Base-by-base conservation (phyloP, 2,329 filamentous ascomycete genomes). In the Lecanicillium sp. region DNA sequence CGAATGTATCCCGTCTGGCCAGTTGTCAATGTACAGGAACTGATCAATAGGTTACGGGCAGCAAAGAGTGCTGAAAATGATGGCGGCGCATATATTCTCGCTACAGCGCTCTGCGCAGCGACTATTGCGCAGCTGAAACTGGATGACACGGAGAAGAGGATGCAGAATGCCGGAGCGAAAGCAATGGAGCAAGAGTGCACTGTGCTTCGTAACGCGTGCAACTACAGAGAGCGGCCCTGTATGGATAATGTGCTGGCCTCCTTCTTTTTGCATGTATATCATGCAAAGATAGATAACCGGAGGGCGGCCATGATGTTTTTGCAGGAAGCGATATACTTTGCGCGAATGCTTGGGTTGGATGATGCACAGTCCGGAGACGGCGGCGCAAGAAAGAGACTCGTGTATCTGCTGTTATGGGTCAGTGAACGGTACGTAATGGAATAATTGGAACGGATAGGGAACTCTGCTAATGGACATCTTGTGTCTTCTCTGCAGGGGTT, bases 1-100 rank as follows among this genome's bases (percentile, higher is more conserved):
- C 33, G 33, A 14, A 34, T 25, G 19, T 34, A 34, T 10, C 33
- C 33, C 3, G 33, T 34, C 9, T 34, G 33, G 33, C 33, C 33
- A 34, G 18, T 34, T 4, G 13, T 34, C 11, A 20, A 34, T 14
- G 18, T 13, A 3, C 4, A 10, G 15, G 18, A 4, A 4, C 15
- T 25, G 6, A 25, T 25, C 5, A 15, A 5, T 15, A 14, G 11
- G 14, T 25, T 34, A 12, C 5, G n/a, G 22, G 18, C 7, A 3
- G 10, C 19, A 14, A 22, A 7, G 6, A 14, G 10, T 3, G 22
- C 11, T 15, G 13, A n/a, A 12, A 9, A 5, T 15, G 33, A 14
- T 14, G 15, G 14, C 4, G 18, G 19, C 6, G 7, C 4, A n/a
- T 25, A 22, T 10, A 34, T 25, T n/a, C 13, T 34, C 15, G 33